phyloP scores from a whole-genome alignment of 1,284 basidiomycete species.

The Phenoliferia sp. region DNA sequence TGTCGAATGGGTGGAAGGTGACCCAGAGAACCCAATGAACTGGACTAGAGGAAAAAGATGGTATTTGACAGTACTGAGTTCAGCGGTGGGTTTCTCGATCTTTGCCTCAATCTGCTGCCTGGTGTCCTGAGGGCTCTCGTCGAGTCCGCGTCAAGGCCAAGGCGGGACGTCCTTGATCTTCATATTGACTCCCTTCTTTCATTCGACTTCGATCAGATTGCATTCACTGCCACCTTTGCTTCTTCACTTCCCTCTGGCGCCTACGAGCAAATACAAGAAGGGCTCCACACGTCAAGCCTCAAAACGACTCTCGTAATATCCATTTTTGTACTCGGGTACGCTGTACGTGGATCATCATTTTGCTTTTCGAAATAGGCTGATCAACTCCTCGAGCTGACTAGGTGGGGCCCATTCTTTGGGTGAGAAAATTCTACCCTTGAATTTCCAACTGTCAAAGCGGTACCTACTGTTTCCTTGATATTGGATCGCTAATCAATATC shows the following conservation, averaged over 20 bases:
- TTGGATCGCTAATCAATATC: too few species aligned
- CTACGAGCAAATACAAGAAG: background rate
- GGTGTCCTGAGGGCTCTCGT: too few species aligned
- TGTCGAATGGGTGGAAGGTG: background rate
- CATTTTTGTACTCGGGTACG: background rate
- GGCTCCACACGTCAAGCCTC: background rate
- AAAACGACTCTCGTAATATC: background rate
- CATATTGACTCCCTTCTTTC: too few species aligned
- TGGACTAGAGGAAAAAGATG: background rate
- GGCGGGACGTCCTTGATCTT: too few species aligned
- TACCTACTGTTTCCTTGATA: conserved; percentile 36
- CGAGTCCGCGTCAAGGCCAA: background rate
- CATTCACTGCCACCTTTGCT: background rate
- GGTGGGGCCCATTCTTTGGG: conserved; percentile 39
- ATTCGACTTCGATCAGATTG: background rate
- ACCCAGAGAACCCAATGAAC: background rate
- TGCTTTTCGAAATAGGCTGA: background rate
- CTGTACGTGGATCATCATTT: background rate
- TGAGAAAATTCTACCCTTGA: too few species aligned
- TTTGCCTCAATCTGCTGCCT: too few species aligned
- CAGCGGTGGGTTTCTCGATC: background rate
- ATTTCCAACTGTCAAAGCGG: conserved; percentile 36
- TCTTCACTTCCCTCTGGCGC: background rate
- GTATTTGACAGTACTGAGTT: background rate
- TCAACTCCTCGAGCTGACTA: conserved; percentile 34